phyloP scores from a whole-genome alignment of 2,329 filamentous ascomycete genomes.

The Acrocalymma vagum region DNA sequence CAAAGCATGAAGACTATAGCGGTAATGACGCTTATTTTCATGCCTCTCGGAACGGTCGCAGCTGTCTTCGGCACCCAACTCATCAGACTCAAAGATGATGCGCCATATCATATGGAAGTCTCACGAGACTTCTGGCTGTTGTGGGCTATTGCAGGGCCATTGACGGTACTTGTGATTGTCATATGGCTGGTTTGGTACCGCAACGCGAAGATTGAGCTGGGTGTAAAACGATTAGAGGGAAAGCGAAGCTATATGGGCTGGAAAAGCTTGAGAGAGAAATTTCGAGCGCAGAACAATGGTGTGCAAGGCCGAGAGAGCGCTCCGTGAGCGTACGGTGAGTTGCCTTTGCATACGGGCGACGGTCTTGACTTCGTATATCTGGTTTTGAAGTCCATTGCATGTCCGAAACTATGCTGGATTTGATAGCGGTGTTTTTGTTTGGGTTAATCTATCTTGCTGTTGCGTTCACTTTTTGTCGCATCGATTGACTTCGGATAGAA shows the following conservation, averaged over 20 bases:
- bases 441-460: too few relatives aligned
- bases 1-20: slow-evolving; percentile 58
- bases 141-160: slow-evolving; percentile 33
- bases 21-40: slow-evolving; percentile 53
- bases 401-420: too few relatives aligned
- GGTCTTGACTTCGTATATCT: too few relatives aligned
- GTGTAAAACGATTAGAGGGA: slow-evolving; percentile 3
- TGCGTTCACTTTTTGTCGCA: too few relatives aligned
- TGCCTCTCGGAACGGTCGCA: slow-evolving; percentile 49
- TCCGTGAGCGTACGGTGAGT: too few relatives aligned
- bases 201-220: slow-evolving; percentile 22
- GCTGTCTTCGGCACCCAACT: slow-evolving; percentile 41
- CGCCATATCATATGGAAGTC: slow-evolving; percentile 26
- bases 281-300: slow-evolving; percentile 1
- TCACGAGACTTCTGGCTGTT: slow-evolving; percentile 42
- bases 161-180: slow-evolving; percentile 28
- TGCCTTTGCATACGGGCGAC: too few relatives aligned
- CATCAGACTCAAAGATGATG: slow-evolving; percentile 29
- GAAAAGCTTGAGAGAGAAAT: slow-evolving; percentile 12
- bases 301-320: too few relatives aligned
- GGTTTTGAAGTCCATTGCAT: too few relatives aligned
- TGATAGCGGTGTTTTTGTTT: too few relatives aligned
- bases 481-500: too few relatives aligned
- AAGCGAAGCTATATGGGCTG: slow-evolving; percentile 26
- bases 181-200: slow-evolving; percentile 35